Evolutionary conservation across 768 basidiomycete species (phyloP).

Genomic region (Lepiota venenata): DNA sequence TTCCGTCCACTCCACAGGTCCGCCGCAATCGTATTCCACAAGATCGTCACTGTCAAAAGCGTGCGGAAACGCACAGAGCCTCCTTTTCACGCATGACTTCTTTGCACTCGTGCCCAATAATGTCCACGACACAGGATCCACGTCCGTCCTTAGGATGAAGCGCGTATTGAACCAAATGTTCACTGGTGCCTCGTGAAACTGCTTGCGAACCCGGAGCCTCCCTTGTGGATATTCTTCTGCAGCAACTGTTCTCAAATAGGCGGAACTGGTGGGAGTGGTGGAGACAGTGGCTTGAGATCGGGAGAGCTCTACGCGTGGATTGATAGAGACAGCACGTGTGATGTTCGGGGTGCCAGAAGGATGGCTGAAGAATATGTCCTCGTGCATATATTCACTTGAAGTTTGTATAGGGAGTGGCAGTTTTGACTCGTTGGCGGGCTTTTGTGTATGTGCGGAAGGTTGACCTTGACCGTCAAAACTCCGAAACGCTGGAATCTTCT

Average conservation of each 20-base stretch:
- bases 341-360: too few species aligned
- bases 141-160: background rate
- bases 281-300: background rate
- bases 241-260: background rate
- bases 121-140: background rate
- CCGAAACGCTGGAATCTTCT: too few species aligned
- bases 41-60: background rate
- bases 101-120: background rate
- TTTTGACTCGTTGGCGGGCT: too few species aligned
- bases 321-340: too few species aligned
- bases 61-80: background rate
- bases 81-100: background rate
- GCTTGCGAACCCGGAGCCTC: background rate
- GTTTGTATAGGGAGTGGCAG: too few species aligned
- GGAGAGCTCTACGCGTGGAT: background rate
- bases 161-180: conserved; percentile 4
- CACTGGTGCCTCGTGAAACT: background rate
- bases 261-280: background rate
- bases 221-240: background rate
- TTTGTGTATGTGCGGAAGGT: too few species aligned
- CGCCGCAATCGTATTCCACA: background rate
- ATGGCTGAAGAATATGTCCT: too few species aligned
- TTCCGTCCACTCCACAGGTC: background rate
- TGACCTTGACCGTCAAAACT: too few species aligned
- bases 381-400: too few species aligned